Conservation (phyloP, 495 filamentous ascomycete genomes). For the Mytilinidion resinicola region DNA sequence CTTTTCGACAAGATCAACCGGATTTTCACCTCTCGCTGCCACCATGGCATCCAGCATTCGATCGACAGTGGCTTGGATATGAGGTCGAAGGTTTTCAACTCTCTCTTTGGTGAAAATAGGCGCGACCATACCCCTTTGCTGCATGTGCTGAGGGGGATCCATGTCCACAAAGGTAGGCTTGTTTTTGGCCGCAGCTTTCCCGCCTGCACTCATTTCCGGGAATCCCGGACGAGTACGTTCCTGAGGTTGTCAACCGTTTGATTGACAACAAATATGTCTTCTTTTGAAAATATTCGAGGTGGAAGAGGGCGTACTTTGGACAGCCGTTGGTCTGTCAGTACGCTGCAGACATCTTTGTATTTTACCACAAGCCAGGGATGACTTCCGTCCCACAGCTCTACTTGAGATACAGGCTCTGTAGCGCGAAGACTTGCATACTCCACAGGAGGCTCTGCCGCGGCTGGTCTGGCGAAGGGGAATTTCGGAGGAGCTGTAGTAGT, state of each 20-base stretch:
- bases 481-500: slow-evolving; percentile 19
- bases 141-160: slow-evolving; percentile 43
- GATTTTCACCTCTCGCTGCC: slow-evolving; percentile 29
- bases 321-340: slow-evolving; percentile 35
- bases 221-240: slow-evolving; percentile 41
- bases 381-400: slow-evolving; percentile 42
- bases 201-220: slow-evolving; percentile 39
- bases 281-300: no score
- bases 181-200: slow-evolving; percentile 39
- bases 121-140: slow-evolving; percentile 41
- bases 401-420: slow-evolving; percentile 38
- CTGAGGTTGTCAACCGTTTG: slow-evolving; percentile 7
- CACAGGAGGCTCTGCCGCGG: slow-evolving; percentile 37
- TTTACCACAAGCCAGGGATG: slow-evolving; percentile 43
- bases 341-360: slow-evolving; percentile 41
- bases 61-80: slow-evolving; percentile 42
- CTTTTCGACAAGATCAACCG: slow-evolving; percentile 40
- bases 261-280: neutral
- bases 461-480: slow-evolving; percentile 43
- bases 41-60: slow-evolving; percentile 37
- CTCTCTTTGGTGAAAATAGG: slow-evolving; percentile 36
- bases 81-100: slow-evolving; percentile 36
- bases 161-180: slow-evolving; percentile 47
- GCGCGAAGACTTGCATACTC: slow-evolving; percentile 40
- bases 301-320: slow-evolving; percentile 2